These are phyloP conservation scores for Ogataea pini DNA, from an alignment of 805 yeast genomes.

Conservation along the genomic window DNA sequence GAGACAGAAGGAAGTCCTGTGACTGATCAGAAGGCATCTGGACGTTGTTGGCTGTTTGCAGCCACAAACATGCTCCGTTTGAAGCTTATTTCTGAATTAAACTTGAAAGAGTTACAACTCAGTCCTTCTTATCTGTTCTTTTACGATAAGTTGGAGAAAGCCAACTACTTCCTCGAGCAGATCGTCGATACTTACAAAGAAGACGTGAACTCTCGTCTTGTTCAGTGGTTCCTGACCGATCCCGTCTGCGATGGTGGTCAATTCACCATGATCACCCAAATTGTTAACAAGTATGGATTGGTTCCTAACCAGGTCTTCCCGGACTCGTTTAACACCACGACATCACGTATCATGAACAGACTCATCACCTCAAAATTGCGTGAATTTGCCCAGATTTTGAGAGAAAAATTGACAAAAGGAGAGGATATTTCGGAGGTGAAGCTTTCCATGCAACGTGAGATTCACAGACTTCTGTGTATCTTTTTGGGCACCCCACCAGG, in stretches of 20 bases:
- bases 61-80: conserved; percentile 72
- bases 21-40: conserved; percentile 72
- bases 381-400: conserved; percentile 72
- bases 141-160: conserved; percentile 84
- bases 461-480: conserved; percentile 65
- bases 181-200: conserved; percentile 67
- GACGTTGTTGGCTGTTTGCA: conserved; percentile 91
- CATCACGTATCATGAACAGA: conserved; percentile 54
- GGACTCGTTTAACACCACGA: conserved; percentile 59
- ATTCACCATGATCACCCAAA: conserved; percentile 77
- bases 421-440: conserved; percentile 39
- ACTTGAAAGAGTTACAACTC: conserved; percentile 67
- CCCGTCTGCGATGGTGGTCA: conserved; percentile 89
- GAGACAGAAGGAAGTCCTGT: conserved; percentile 60
- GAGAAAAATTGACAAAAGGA: conserved; percentile 45
- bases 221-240: conserved; percentile 61
- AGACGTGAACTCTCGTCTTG: conserved; percentile 67
- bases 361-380: conserved; percentile 69
- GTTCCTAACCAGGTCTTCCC: conserved; percentile 76
- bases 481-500: conserved; percentile 80
- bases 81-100: conserved; percentile 59
- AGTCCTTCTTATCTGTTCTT: conserved; percentile 81
- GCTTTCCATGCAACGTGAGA: conserved; percentile 52
- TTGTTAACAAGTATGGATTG: conserved; percentile 77
- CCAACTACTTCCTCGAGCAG: conserved; percentile 77